Base-by-base conservation (phyloP, 2,329 filamentous ascomycete genomes). In the Aspergillus sp. region DNA sequence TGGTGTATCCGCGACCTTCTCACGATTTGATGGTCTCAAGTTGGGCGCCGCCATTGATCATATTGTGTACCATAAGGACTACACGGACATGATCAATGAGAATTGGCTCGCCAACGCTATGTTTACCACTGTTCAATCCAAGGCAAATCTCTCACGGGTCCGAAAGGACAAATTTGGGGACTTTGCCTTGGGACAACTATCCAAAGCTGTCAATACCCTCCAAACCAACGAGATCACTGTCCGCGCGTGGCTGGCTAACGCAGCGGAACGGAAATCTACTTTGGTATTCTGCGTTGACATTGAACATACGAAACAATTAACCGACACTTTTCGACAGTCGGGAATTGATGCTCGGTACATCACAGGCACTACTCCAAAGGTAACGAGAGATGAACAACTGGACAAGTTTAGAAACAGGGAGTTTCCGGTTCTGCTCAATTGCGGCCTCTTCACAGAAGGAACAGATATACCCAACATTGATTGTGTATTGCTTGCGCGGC, bases 381-480 rank as follows among this genome's bases (percentile, higher is more conserved):
- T 83, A n/a, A 81, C 88, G 51, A 85, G 95, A 44, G 83, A 85
- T 50, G 81, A 88, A 50, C 85, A 85, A 1, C 80, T 99, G 2
- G 86, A 90, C 32, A 85, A 84, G 2, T 99, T 99, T 74, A 89
- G 84, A 62, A 81, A 79, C 2, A 84, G 87, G 7, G 84, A 92
- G 43, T 98, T 90, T 61, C 91, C 91, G 0, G 91, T 99, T 1
- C 81, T 99, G 13, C 78, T 99, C 51, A 99, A 99, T 71, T 98
- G 95, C 69, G 93, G 93, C 8, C 90, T 99, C 41, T 98, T 96
- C 68, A 98, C 93, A 0, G 95, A 99, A 77, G 95, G 95, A 2
- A 99, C 95, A 1, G 95, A 99, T 68, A 96, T 99, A 32, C 95
- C 96, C 5, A 97, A 96, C 71, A 90, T 99, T 63, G 95, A 99